Evolutionary conservation across 2,329 filamentous ascomycete genomes (phyloP), one percentile per base, ranked within the genome.

Genomic region (Colletotrichum godetiae): DNA sequence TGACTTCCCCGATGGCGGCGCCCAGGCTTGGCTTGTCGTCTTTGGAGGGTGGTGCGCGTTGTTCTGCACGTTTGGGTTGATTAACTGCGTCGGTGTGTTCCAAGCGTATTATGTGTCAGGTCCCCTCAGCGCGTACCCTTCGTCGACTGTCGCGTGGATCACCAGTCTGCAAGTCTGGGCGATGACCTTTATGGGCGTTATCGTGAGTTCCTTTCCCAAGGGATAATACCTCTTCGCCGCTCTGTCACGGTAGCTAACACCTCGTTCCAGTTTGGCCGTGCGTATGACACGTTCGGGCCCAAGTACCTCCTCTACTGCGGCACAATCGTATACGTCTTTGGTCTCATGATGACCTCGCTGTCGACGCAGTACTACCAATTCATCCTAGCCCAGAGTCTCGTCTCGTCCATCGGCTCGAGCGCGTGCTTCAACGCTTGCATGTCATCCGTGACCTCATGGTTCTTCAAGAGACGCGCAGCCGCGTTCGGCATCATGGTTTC

Each of bases 251-350:
- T 62, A 67, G 58, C 72, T 49, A 19, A 49, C 19, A 6, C 3
- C 8, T 19, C 11, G 8, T 8, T 49, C 42, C 0, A 80, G 70
- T 91, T 84, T 63, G 92, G 93, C 1, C 89, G 88, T 53, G 59
- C 92, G 12, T 93, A 89, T 76, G 92, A 94, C 79, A 88, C 85
- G 75, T 89, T 90, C 75, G 92, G 92, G 1, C 91, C 92, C 0
- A 86, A 86, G 52, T 88, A 84, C 72, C 82, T 94, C 4, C 82
- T 92, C 15, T 74, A 87, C 22, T 76, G 81, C 64, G 91, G 91
- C 35, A 87, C 86, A 5, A 76, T 91, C 72, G 79, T 88, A 70
- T 89, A 92, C 79, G 85, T 93, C 74, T 88, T 93, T 58, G 88
- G 90, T 29, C 80, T 93, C 22, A 92, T 93, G 89, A 92, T 93